Conservation (phyloP, 805 yeast species). For the Starmerella bombicola region DNA sequence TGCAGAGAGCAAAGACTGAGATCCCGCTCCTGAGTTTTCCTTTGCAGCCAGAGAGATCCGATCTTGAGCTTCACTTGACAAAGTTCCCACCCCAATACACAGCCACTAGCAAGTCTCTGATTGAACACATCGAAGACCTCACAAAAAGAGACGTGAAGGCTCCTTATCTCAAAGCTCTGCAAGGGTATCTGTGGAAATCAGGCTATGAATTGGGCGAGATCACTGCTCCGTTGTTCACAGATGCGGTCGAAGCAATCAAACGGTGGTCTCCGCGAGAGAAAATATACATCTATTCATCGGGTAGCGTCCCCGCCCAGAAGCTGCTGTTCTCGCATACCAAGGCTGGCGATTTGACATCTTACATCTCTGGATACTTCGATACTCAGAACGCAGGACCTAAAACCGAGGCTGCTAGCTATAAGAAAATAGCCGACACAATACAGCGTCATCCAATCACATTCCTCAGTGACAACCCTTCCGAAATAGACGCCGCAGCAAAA, state of each 20-base stretch:
- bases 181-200: constrained; percentile 68
- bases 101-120: constrained; percentile 28
- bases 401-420: constrained; percentile 44
- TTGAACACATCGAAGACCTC: constrained; percentile 41
- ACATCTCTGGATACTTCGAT: constrained; percentile 62
- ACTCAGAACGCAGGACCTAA: constrained; percentile 75
- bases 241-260: constrained; percentile 50
- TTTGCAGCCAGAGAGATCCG: constrained; percentile 17
- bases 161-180: constrained; percentile 60
- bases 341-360: constrained; percentile 34
- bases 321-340: constrained; percentile 53
- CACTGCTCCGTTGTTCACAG: constrained; percentile 62
- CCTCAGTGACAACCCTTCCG: constrained; percentile 67
- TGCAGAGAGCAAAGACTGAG: constrained; percentile 26
- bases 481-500: constrained; percentile 58
- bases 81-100: constrained; percentile 36
- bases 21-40: constrained; percentile 23
- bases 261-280: constrained; percentile 29
- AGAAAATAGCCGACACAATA: constrained; percentile 39
- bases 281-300: constrained; percentile 76
- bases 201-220: constrained; percentile 73
- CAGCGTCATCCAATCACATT: constrained; percentile 38
- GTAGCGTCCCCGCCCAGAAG: constrained; percentile 78
- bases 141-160: constrained; percentile 65
- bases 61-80: constrained; percentile 28